Evolutionary conservation across 768 basidiomycete genomes (phyloP).

Genomic region (Psilocybe cyanescens): DNA sequence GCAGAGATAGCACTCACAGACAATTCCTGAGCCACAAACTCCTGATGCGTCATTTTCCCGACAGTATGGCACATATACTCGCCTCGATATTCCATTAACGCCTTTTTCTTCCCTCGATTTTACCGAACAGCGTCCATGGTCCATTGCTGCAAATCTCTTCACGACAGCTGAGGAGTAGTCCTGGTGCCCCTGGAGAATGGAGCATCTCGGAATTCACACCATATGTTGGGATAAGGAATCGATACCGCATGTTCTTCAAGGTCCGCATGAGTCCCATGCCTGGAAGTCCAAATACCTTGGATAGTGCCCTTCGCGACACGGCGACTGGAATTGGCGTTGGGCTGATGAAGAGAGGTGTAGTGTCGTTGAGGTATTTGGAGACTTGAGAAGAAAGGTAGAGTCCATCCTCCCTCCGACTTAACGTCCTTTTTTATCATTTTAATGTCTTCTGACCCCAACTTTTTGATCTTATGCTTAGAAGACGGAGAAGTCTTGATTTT

Average conservation of each 20-base stretch:
- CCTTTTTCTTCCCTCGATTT: conserved; percentile 3
- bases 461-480: background rate
- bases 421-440: background rate
- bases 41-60: conserved; percentile 10
- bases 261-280: conserved; percentile 21
- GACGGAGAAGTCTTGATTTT: too few species aligned
- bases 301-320: conserved; percentile 17
- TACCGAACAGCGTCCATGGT: conserved; percentile 17
- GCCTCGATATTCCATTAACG: conserved; percentile 16
- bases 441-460: too few species aligned
- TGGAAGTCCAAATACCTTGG: conserved; percentile 12
- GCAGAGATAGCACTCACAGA: background rate
- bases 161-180: conserved; percentile 18
- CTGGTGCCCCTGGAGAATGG: conserved; percentile 13
- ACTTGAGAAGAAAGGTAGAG: background rate
- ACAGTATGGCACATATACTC: conserved; percentile 16
- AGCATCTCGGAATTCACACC: conserved; percentile 18
- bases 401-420: background rate
- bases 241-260: conserved; percentile 10
- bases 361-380: conserved; percentile 7
- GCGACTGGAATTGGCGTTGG: conserved; percentile 4
- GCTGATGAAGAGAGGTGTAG: conserved; percentile 19
- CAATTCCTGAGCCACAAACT: conserved; percentile 12
- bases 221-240: conserved; percentile 15
- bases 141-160: conserved; percentile 16